phyloP scores from a whole-genome alignment of 805 yeast species.

The Clavispora phyllophila region DNA sequence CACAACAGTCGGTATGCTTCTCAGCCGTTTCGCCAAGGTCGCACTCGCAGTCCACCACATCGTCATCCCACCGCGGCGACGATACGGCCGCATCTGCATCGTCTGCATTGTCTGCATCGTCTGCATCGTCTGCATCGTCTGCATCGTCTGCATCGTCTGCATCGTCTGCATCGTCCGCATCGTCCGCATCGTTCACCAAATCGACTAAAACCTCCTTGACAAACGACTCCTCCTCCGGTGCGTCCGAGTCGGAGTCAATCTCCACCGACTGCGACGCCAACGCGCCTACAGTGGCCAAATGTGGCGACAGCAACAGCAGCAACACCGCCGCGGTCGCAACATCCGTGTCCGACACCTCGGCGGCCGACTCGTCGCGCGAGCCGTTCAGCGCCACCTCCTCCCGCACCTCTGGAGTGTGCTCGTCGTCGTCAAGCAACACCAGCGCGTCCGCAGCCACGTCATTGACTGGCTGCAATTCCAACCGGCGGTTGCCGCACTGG shows the following conservation, averaged over 20 bases:
- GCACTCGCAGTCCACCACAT: neutral
- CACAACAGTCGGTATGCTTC: neutral
- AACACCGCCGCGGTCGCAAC: too few relatives aligned
- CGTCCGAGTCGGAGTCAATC: neutral
- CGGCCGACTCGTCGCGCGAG: too few relatives aligned
- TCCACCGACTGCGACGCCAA: neutral
- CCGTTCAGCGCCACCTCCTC: too few relatives aligned
- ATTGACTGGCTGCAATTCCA: slow-evolving; percentile 6
- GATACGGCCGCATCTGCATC: too few relatives aligned
- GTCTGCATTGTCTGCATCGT: too few relatives aligned
- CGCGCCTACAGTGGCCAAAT: too few relatives aligned
- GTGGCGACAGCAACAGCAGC: too few relatives aligned
- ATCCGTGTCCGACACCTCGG: too few relatives aligned
- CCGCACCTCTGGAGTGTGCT: neutral
- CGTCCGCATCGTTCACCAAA: neutral
- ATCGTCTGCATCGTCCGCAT: too few relatives aligned
- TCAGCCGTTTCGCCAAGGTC: neutral
- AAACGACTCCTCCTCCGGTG: slow-evolving; percentile 2
- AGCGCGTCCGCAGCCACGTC: slow-evolving; percentile 1
- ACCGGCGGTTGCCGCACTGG: slow-evolving; percentile 1
- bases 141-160: too few relatives aligned
- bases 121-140: too few relatives aligned
- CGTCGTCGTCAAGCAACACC: neutral
- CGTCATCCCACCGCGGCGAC: neutral
- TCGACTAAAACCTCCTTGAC: neutral